Base-by-base conservation (phyloP, 2,329 filamentous ascomycete genomes). In the Pseudocercospora eumusae region DNA sequence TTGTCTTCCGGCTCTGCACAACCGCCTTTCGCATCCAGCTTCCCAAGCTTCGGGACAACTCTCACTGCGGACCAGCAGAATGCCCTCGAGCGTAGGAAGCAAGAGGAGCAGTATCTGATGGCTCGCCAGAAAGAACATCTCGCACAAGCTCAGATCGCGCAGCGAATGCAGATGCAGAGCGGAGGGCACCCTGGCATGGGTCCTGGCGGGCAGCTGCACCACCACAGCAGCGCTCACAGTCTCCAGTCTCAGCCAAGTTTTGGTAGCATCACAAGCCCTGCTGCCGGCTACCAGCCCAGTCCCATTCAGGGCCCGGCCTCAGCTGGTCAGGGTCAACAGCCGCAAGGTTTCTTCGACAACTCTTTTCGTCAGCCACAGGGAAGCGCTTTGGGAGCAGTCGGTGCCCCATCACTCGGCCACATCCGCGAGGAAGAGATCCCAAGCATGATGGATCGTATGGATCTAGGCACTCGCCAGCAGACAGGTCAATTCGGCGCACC, bases 51-150 rank as follows among this genome's bases (percentile, higher is more conserved):
- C 75, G 95, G 95, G 5, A 92, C 95, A 7, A 99, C 96, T 0
- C 81, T 99, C 69, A 99, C 96, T 8, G 95, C 95, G 0, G 93
- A 98, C 72, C 95, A 99, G 76, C 95, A 99, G 75, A 99, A 99
- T 78, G 96, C 96, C 42, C 81, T 99, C 1, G 95, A 99, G 79
- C 86, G 95, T 58, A 85, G 95, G 57, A 99, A 99, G 80, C 95
- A 99, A 75, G 95, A 99, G 77, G 96, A 99, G 73, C 95, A 99
- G 75, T 96, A 95, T 75, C 83, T 96, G 36, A 96, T 98, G 86
- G 95, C 96, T 50, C 89, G 95, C 45, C 95, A 99, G 76, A 92
- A 96, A 69, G 95, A 99, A 75, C 91, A 92, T 69, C 84, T 97
- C 59, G 90, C 92, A 66, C 90, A 92, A 66, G 92, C 96, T 73